Base-by-base conservation (phyloP, 352 stramenopile genomes). In the Globisporangium spinosum region DNA sequence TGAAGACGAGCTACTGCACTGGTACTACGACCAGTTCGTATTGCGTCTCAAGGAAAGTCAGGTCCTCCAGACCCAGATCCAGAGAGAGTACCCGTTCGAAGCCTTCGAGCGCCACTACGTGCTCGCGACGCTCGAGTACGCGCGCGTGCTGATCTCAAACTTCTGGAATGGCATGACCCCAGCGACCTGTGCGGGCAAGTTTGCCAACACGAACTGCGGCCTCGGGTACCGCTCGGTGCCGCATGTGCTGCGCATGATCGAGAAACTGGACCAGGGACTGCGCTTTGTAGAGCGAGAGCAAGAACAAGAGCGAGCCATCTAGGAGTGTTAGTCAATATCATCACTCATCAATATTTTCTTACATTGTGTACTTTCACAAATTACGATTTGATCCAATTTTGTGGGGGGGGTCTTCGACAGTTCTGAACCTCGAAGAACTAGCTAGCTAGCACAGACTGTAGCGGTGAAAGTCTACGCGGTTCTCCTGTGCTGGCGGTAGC, bases 191-290 rank as follows among this genome's bases (percentile, higher is more conserved):
- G 67, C 43, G 0, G 67, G 68, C 7, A 84, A 89, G 45, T 67
- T 68, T 3, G n/a, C 40, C 15, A 81, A 87, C 9, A 75, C 70
- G 60, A 92, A 92, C 71, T 92, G 82, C 63, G 82, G 84, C 6
- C 84, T 92, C 57, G 84, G 78, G 10, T 92, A 92, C 58, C 80
- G 84, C 34, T 90, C 82, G 0, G 64, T 89, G 27, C 76, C 82
- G 6, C 84, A 90, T 61, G 77, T 89, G 27, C 58, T 89, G 60
- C 84, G 84, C 20, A 72, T 90, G 68, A 82, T 88, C 9, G 58
- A 58, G 32, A 83, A 82, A 40, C 64, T 91, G 58, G 69, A 89
- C 34, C 15, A 70, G 2, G 76, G 75, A 0, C 66, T 91, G 6
- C 20, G 56, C 17, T 40, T 65, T 0, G 73, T 89, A 13, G 80